These are phyloP conservation scores for Barnettozyma hawaiiensis DNA, from an alignment of 1,139 yeast genomes.

Conservation along the genomic window DNA sequence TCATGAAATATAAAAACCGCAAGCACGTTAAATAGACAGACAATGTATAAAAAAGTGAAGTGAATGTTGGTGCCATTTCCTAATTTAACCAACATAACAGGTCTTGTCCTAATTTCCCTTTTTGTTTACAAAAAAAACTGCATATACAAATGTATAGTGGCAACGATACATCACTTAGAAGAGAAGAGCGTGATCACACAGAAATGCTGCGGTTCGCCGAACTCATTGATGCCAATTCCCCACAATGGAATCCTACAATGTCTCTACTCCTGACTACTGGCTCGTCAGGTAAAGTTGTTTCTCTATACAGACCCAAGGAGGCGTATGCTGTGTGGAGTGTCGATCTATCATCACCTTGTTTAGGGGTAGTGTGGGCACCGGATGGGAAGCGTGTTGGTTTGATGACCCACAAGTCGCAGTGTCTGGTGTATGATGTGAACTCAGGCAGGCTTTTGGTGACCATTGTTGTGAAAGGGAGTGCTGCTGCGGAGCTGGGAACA, in stretches of 20 bases:
- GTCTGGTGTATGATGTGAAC: conserved; percentile 46
- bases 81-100: neutral
- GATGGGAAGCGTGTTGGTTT: conserved; percentile 40
- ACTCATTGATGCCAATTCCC: conserved; percentile 3
- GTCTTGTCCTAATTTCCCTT: neutral
- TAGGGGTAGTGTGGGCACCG: conserved; percentile 32
- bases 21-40: too few relatives aligned
- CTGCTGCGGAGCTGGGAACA: conserved; percentile 6
- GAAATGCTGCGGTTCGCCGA: conserved; percentile 1
- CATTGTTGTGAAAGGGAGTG: conserved; percentile 6
- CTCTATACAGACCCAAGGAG: conserved; percentile 8
- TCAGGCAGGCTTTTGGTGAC: conserved; percentile 38
- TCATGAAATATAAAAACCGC: too few relatives aligned
- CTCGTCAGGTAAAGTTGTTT: neutral
- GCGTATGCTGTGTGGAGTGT: conserved; percentile 8
- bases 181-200: neutral
- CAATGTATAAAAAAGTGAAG: too few relatives aligned
- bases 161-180: too few relatives aligned
- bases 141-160: neutral
- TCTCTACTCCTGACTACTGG: conserved; percentile 1
- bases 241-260: conserved; percentile 10
- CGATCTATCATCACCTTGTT: conserved; percentile 1
- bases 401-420: conserved; percentile 40
- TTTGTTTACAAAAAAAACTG: neutral
- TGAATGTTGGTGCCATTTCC: neutral